A percentile compares a stretch with the other conserved stretches of the same genome.
Evolutionary conservation across 768 basidiomycete species (phyloP).

Genomic region (Coprinopsis strossmayeri): DNA sequence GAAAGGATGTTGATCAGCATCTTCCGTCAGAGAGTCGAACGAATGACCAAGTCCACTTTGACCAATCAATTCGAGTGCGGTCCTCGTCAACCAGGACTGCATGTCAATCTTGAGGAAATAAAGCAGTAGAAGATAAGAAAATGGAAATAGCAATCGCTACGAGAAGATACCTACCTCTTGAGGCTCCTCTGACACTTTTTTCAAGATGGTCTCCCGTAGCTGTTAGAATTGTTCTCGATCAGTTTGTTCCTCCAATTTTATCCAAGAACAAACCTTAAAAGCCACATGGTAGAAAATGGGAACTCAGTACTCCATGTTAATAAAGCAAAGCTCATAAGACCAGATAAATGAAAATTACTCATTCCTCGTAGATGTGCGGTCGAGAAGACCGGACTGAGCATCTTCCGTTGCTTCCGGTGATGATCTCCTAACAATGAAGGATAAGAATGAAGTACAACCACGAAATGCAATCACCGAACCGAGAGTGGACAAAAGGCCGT

Average conservation of each 20-base stretch:
- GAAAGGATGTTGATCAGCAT: slow-evolving; percentile 20
- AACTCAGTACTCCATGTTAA: slow-evolving; percentile 10
- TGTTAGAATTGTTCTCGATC: too few relatives aligned
- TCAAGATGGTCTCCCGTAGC: slow-evolving; percentile 20
- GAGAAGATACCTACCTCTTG: slow-evolving; percentile 19
- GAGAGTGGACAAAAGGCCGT: slow-evolving; percentile 16
- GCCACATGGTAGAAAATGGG: slow-evolving; percentile 23
- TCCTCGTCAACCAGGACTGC: slow-evolving; percentile 22
- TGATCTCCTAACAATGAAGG: slow-evolving; percentile 24
- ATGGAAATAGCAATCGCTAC: background rate
- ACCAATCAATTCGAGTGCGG: slow-evolving; percentile 24
- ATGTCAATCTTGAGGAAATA: slow-evolving; percentile 10
- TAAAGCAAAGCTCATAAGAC: too few relatives aligned
- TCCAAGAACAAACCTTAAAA: slow-evolving; percentile 13
- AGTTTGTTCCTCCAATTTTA: too few relatives aligned
- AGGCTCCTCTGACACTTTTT: slow-evolving; percentile 21
- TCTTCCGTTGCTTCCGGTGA: slow-evolving; percentile 35
- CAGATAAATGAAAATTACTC: too few relatives aligned
- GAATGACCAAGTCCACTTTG: slow-evolving; percentile 26
- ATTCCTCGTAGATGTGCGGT: slow-evolving; percentile 32
- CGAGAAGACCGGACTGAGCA: slow-evolving; percentile 40
- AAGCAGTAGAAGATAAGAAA: slow-evolving; percentile 6
- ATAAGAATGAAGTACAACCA: background rate
- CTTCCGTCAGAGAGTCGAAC: slow-evolving; percentile 23
- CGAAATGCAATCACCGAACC: slow-evolving; percentile 8